Evolutionary conservation across 495 filamentous ascomycete species (phyloP), one percentile per base, ranked within the genome.

Genomic region (Aspergillus carlsbadensis): DNA sequence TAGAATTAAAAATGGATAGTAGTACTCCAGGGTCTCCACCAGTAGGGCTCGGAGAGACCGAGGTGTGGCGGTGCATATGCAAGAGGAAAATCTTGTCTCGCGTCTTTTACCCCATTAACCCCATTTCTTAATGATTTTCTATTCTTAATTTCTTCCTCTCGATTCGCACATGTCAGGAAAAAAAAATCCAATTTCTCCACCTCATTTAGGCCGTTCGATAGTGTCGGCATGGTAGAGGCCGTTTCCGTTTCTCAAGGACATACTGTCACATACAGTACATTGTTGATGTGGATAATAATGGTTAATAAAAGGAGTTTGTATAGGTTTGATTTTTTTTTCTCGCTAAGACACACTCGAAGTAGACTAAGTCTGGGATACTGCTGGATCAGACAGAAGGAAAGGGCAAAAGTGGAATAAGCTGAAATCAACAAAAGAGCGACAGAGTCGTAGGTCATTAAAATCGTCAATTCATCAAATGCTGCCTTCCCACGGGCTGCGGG

Each of bases 401-500:
- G 13, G 1, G 13, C 29, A 56, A 60, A 20, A 8, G 45, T 31
- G 21, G 45, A 50, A 52, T 39, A 52, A 13, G 35, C 34, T 37
- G 46, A 61, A 42, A 59, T 15, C 36, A 52, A 31, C 42, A 59
- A 45, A 65, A 54, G 22, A 44, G 36, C 21, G 44, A 55, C 44
- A 44, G 36, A 17, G 31, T 14, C 20, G 22, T 49, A 56, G 42
- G 21, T 46, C 52, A 46, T 54, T n/a, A 26, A 1, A 57, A 34
- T 56, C 44, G 42, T 49, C 44, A 57, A 35, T 49, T 57, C 54
- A 34, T 57, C 10, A 44, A 10, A 42, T 14, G 20, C 26, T 20
- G 20, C 20, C 18, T n/a, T 41, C 6, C 70, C 71, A 78, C 41
- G 83, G 83, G 65, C 81, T 82, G 45, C 83, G 70, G 2, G 81